These are phyloP conservation scores for Blastobotrys proliferans DNA, from an alignment of 1,139 yeast genomes.

Conservation along the genomic window DNA sequence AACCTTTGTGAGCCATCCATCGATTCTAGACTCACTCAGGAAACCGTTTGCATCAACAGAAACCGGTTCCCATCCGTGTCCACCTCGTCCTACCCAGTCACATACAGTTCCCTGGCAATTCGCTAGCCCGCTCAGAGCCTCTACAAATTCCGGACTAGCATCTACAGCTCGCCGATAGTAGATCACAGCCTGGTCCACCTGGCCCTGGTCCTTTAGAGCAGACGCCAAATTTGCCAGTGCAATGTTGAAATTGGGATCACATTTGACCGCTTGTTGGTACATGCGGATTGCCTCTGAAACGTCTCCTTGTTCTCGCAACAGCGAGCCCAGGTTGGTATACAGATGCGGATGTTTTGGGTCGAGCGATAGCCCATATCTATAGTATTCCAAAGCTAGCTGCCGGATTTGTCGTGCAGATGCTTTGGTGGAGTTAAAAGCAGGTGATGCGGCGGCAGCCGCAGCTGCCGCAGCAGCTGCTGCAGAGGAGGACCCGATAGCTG, in stretches of 20 bases:
- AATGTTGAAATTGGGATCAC: slow-evolving; percentile 32
- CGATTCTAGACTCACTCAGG: slow-evolving; percentile 22
- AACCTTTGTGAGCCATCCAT: slow-evolving; percentile 32
- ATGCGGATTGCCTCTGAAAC: slow-evolving; percentile 31
- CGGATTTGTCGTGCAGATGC: slow-evolving; percentile 16
- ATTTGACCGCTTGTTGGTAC: slow-evolving; percentile 33
- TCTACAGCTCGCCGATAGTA: slow-evolving; percentile 32
- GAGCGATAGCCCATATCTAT: slow-evolving; percentile 32
- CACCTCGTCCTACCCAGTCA: slow-evolving; percentile 35
- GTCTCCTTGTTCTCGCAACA: slow-evolving; percentile 33
- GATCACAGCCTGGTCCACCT: slow-evolving; percentile 30
- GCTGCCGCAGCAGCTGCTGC: slow-evolving; percentile 3
- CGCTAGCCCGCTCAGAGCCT: slow-evolving; percentile 35
- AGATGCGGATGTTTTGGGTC: slow-evolving; percentile 35
- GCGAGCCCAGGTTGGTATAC: slow-evolving; percentile 35
- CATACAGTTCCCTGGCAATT: slow-evolving; percentile 34
- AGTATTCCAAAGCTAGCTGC: slow-evolving; percentile 31
- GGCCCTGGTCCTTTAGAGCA: slow-evolving; percentile 34
- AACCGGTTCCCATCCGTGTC: slow-evolving; percentile 29
- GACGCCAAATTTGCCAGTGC: slow-evolving; percentile 36
- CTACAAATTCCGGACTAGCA: slow-evolving; percentile 32
- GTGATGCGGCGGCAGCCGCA: not conserved
- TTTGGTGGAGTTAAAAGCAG: not conserved
- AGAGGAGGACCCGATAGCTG: slow-evolving; percentile 13
- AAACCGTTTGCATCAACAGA: slow-evolving; percentile 30